These are phyloP conservation scores for Thraustochytrium sp. DNA, from an alignment of 352 stramenopile genomes.

Conservation along the genomic window DNA sequence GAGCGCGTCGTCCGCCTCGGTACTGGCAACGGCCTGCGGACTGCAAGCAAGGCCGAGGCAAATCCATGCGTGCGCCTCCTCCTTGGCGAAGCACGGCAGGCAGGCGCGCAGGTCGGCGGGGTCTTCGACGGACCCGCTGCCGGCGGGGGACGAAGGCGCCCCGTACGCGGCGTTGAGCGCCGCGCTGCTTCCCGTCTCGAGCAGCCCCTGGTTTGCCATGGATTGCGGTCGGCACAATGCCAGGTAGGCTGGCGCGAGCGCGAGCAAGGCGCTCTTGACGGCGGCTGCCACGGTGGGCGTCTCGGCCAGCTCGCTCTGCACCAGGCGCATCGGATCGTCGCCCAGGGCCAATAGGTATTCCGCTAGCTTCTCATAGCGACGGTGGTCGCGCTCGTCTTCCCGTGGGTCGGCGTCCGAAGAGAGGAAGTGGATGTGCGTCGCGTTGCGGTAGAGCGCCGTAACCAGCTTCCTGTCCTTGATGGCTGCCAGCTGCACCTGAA, in stretches of 20 bases:
- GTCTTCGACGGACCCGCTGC: not conserved
- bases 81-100: not conserved
- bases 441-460: not conserved
- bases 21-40: no score
- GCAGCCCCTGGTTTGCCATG: not conserved
- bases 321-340: not conserved
- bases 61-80: not conserved
- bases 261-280: not conserved
- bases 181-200: no score
- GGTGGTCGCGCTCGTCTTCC: not conserved
- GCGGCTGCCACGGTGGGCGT: not conserved
- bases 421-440: not conserved
- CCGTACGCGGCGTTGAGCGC: no score
- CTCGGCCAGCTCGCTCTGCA: not conserved
- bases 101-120: not conserved
- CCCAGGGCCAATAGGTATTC: not conserved
- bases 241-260: not conserved
- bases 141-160: no score
- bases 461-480: constrained; percentile 8
- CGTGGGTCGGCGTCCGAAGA: not conserved
- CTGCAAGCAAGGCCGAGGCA: not conserved
- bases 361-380: not conserved
- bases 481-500: not conserved
- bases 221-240: not conserved
- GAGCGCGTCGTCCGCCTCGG: not conserved